phyloP scores from a whole-genome alignment of 1,284 basidiomycete species.

The Puccinia coronata region DNA sequence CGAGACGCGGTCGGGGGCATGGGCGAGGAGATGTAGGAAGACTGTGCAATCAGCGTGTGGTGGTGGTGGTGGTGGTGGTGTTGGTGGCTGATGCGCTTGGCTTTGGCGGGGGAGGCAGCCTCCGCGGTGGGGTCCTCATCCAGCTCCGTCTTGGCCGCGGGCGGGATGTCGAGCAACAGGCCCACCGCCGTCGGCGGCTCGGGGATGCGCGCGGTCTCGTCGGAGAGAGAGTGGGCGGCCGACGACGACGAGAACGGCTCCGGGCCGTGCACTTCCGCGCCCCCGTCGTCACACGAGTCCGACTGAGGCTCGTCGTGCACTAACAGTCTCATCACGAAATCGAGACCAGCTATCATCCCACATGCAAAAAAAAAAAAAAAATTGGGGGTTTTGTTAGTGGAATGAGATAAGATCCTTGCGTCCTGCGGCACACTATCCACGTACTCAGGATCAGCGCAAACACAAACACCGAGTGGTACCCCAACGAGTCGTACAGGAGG shows the following conservation, averaged over 20 bases:
- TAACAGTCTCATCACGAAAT: constrained; percentile 31
- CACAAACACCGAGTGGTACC: constrained; percentile 42
- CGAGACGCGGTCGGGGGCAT: background rate
- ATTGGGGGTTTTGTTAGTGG: too few relatives aligned
- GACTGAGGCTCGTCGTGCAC: constrained; percentile 1
- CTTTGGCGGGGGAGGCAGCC: too few relatives aligned
- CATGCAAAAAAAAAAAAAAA: background rate
- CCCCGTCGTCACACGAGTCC: too few relatives aligned
- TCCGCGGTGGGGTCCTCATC: too few relatives aligned
- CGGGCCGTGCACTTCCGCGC: too few relatives aligned
- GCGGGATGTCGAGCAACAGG: too few relatives aligned
- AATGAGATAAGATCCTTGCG: background rate
- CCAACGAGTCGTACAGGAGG: constrained; percentile 30
- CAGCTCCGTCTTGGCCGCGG: background rate
- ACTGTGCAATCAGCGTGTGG: background rate
- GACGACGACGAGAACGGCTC: too few relatives aligned
- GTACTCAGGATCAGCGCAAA: constrained; percentile 35
- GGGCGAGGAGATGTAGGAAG: background rate
- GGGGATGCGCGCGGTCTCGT: background rate
- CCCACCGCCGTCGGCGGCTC: too few relatives aligned
- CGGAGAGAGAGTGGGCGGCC: too few relatives aligned
- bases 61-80: too few relatives aligned
- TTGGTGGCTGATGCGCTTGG: too few relatives aligned
- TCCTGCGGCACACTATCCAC: background rate
- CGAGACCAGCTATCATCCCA: constrained; percentile 26